Conservation (phyloP, 176 grass and related monocot species). For the Oryza brachyantha region DNA sequence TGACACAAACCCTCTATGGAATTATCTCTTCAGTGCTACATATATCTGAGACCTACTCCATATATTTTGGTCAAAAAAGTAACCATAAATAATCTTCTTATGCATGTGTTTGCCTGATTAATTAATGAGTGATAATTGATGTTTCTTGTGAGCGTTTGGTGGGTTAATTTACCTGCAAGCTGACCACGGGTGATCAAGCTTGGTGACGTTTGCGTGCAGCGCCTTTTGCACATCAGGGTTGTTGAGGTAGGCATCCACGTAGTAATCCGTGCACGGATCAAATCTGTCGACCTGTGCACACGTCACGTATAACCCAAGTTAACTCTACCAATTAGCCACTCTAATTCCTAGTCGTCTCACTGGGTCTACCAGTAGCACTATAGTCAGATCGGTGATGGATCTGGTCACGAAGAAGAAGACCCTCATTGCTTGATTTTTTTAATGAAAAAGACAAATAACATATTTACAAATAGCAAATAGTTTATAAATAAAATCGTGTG, state of each 20-base stretch:
- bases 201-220: slow-evolving; percentile 80
- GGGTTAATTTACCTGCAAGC: slow-evolving; percentile 67
- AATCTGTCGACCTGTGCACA: slow-evolving; percentile 58
- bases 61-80: neutral
- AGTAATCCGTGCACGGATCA: slow-evolving; percentile 73
- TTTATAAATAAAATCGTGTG: too few species aligned
- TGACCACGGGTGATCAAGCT: slow-evolving; percentile 64
- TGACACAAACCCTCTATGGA: too few species aligned
- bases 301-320: slow-evolving; percentile 5
- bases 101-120: neutral
- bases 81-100: neutral
- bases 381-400: too few species aligned
- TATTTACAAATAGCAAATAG: too few species aligned
- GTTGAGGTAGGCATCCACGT: slow-evolving; percentile 84
- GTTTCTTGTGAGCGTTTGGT: neutral
- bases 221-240: slow-evolving; percentile 62
- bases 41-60: too few species aligned
- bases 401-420: too few species aligned
- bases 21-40: too few species aligned
- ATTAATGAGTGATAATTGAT: neutral
- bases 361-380: neutral
- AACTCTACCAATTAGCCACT: neutral
- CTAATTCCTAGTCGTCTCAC: neutral
- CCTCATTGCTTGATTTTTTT: too few species aligned
- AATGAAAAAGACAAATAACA: too few species aligned